Conservation (phyloP, 2,329 filamentous ascomycete genomes). For the Calonectria honghensis region DNA sequence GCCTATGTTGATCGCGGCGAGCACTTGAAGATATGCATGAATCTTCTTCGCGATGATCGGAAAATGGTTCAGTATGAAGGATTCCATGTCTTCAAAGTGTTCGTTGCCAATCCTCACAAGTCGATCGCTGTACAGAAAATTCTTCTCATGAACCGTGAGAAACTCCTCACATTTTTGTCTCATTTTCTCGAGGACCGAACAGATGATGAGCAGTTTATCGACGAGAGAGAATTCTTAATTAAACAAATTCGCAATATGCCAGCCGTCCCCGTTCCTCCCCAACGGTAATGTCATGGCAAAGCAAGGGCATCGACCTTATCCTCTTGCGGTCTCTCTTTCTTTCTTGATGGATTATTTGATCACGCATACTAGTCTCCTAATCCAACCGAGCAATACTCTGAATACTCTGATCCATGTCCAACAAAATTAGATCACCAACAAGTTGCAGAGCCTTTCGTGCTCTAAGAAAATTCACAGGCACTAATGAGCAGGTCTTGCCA, state of each 20-base stretch:
- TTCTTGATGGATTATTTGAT: constrained; percentile 10
- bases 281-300: constrained; percentile 60
- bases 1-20: constrained; percentile 96
- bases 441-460: constrained; percentile 7
- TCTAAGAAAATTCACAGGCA: background rate
- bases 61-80: constrained; percentile 99
- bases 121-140: constrained; percentile 97
- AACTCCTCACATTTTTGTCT: constrained; percentile 90
- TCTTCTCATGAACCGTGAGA: constrained; percentile 95
- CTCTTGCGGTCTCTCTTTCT: constrained; percentile 10
- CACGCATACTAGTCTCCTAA: constrained; percentile 2
- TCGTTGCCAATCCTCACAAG: constrained; percentile 99
- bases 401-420: constrained; percentile 4
- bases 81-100: constrained; percentile 99
- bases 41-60: constrained; percentile 92
- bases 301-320: background rate
- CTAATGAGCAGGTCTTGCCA: constrained; percentile 2
- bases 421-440: constrained; percentile 5
- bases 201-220: constrained; percentile 98
- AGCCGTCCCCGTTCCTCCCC: constrained; percentile 71
- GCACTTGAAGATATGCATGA: constrained; percentile 99
- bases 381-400: background rate
- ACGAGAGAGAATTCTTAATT: constrained; percentile 97
- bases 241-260: constrained; percentile 90
- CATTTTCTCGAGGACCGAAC: constrained; percentile 95